Conservation (phyloP, 345 rosid genomes). For the Laguncularia racemosa region DNA sequence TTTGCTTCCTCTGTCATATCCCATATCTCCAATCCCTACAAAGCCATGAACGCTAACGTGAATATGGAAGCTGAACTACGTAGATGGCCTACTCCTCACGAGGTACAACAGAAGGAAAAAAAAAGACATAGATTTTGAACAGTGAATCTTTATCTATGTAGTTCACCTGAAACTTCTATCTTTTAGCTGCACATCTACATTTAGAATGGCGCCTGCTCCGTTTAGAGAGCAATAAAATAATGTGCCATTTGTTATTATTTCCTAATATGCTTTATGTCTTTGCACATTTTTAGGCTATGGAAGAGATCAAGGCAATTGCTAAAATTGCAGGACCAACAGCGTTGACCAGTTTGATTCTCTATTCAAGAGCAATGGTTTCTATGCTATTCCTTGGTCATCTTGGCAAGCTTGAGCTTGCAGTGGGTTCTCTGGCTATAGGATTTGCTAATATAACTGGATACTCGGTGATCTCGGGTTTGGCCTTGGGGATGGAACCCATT, state of each 20-base stretch:
- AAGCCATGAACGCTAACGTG: background rate
- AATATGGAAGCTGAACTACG: background rate
- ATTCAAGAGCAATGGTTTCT: conserved; percentile 29
- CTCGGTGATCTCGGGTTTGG: conserved; percentile 76
- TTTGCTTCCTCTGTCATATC: background rate
- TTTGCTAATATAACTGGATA: conserved; percentile 92
- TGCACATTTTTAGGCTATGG: background rate
- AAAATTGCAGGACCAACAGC: conserved; percentile 31
- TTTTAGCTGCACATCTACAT: no score
- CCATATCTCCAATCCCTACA: background rate
- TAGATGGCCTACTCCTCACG: background rate
- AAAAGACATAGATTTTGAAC: no score
- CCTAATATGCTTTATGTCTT: no score
- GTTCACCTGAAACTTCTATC: no score
- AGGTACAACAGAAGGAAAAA: background rate
- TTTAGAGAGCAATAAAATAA: background rate
- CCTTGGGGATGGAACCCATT: conserved; percentile 90
- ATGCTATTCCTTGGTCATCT: conserved; percentile 39
- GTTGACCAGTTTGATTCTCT: conserved; percentile 62
- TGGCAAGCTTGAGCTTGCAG: conserved; percentile 68
- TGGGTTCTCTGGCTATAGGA: conserved; percentile 79
- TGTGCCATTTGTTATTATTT: background rate
- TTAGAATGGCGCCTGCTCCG: background rate
- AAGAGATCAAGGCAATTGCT: background rate
- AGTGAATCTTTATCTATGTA: no score